These are phyloP conservation scores for Nakazawaea peltata DNA, from an alignment of 805 yeast species.

Conservation along the genomic window DNA sequence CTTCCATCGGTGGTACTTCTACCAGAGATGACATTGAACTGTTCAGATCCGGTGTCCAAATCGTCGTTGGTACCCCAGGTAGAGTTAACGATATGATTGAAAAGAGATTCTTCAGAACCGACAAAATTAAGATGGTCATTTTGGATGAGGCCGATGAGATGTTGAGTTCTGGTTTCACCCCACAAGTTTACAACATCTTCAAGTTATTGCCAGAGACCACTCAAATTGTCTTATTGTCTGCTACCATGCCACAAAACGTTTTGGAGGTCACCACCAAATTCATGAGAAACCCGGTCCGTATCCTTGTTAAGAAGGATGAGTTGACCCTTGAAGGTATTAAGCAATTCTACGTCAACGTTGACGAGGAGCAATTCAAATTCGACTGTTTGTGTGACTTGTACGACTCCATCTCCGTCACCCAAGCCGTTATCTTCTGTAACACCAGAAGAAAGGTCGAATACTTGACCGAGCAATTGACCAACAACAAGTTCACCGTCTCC, in stretches of 20 bases:
- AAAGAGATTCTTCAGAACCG: slow-evolving; percentile 66
- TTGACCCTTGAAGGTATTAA: slow-evolving; percentile 90
- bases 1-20: slow-evolving; percentile 90
- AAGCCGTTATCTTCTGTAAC: slow-evolving; percentile 97
- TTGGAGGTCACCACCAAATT: slow-evolving; percentile 87
- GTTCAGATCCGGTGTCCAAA: slow-evolving; percentile 72
- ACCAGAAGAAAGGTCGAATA: slow-evolving; percentile 93
- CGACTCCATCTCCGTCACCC: slow-evolving; percentile 92
- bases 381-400: slow-evolving; percentile 92
- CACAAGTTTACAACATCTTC: slow-evolving; percentile 90
- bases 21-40: slow-evolving; percentile 75
- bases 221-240: slow-evolving; percentile 92
- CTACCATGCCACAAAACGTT: slow-evolving; percentile 89
- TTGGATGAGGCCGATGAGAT: slow-evolving; percentile 97
- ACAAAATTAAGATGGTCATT: slow-evolving; percentile 78
- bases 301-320: slow-evolving; percentile 92
- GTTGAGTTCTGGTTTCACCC: slow-evolving; percentile 88
- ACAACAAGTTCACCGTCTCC: slow-evolving; percentile 81
- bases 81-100: slow-evolving; percentile 88
- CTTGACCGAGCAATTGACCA: slow-evolving; percentile 72
- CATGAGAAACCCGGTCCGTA: slow-evolving; percentile 89
- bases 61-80: slow-evolving; percentile 97
- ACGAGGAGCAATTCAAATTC: slow-evolving; percentile 88
- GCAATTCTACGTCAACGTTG: slow-evolving; percentile 87
- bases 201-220: slow-evolving; percentile 73